Conservation (phyloP, 768 basidiomycete genomes). For the Suillus sp. region DNA sequence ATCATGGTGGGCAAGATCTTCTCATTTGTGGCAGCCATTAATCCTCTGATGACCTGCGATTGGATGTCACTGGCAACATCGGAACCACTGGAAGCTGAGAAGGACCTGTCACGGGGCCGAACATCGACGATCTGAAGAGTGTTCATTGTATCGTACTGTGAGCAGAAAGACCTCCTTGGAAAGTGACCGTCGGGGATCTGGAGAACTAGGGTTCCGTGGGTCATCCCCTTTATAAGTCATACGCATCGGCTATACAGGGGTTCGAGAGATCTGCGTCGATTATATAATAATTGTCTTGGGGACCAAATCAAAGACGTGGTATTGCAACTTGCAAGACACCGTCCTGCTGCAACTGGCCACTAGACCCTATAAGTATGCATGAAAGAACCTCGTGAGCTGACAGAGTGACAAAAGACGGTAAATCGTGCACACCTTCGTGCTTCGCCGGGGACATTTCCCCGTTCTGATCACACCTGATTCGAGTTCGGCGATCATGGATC, state of each 20-base stretch:
- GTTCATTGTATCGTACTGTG: background rate
- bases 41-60: constrained; percentile 54
- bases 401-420: background rate
- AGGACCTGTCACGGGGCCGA: constrained; percentile 30
- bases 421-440: background rate
- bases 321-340: background rate
- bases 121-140: constrained; percentile 51
- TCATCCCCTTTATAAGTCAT: background rate
- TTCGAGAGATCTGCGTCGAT: background rate
- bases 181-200: background rate
- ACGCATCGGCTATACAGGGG: background rate
- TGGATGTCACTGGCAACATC: constrained; percentile 37
- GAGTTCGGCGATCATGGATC: background rate
- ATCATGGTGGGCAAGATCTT: constrained; percentile 79
- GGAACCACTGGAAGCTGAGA: constrained; percentile 30
- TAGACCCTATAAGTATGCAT: background rate
- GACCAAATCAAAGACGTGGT: background rate
- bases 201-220: background rate
- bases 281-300: background rate
- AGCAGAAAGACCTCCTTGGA: background rate
- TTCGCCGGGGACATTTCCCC: background rate
- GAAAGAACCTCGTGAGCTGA: background rate
- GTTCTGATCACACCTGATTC: background rate
- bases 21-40: constrained; percentile 52
- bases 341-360: background rate